These are phyloP conservation scores for Lentinula guzmanii DNA, from an alignment of 768 basidiomycete genomes.

Conservation along the genomic window DNA sequence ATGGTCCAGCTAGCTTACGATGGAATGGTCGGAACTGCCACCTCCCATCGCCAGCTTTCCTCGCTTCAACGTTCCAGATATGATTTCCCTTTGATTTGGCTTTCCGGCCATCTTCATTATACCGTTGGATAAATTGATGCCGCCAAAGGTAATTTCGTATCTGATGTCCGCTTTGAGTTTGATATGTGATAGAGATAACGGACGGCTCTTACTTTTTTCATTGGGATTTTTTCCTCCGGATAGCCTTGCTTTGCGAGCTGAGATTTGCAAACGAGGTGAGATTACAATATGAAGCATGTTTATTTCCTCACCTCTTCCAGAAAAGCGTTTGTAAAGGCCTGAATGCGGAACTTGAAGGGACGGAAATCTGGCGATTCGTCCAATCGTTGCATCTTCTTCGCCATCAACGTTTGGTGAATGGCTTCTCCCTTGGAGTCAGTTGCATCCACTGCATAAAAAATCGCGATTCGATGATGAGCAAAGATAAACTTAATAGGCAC, in stretches of 20 bases:
- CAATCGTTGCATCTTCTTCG: slow-evolving; percentile 96
- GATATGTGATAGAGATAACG: slow-evolving; percentile 7
- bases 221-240: slow-evolving; percentile 91
- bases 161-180: slow-evolving; percentile 28
- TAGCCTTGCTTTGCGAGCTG: slow-evolving; percentile 83
- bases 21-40: slow-evolving; percentile 90
- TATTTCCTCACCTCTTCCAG: slow-evolving; percentile 68
- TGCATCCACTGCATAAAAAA: slow-evolving; percentile 65
- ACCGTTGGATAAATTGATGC: slow-evolving; percentile 89
- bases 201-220: slow-evolving; percentile 72
- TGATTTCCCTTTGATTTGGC: slow-evolving; percentile 99
- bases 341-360: slow-evolving; percentile 98
- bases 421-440: slow-evolving; percentile 93
- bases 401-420: slow-evolving; percentile 97
- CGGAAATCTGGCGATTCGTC: slow-evolving; percentile 96
- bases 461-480: not conserved
- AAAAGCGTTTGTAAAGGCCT: slow-evolving; percentile 95
- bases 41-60: slow-evolving; percentile 62
- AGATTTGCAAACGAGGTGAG: not conserved
- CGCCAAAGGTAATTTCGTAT: slow-evolving; percentile 95
- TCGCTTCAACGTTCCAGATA: slow-evolving; percentile 98
- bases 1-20: slow-evolving; percentile 79
- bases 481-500: slow-evolving; percentile 7
- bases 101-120: slow-evolving; percentile 99
- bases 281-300: not conserved